Base-by-base conservation (phyloP, 179 eudicot genomes). In the Actinidia polygama region DNA sequence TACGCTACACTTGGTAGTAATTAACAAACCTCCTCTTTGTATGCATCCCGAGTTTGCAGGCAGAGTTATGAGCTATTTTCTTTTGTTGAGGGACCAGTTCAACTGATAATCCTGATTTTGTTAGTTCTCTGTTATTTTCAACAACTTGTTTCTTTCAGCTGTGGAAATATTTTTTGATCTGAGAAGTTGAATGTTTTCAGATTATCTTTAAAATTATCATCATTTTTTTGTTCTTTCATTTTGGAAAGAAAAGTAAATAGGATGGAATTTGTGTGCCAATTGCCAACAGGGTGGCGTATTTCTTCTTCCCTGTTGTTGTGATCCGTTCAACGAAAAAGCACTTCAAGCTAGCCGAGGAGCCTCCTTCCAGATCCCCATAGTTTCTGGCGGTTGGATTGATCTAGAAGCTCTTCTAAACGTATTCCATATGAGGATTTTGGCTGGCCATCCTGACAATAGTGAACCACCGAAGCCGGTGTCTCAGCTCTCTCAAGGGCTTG, bases 261-360 rank as follows among this genome's bases (percentile, higher is more conserved):
- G 57, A 7, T 11, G 18, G 51, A 49, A 49, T 10, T 47, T 72
- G 36, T 50, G 36, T 21, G 30, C 57, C 55, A 19, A 72, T 72
- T 49, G 26, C 53, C 26, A 71, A 46, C 75, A 71, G 75, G 75
- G 75, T 46, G 75, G 75, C 47, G 75, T 76, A 62, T 92, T 95
- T 81, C 87, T 96, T 81, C 98, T 96, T 71, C 94, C 95, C 62
- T 98, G 97, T 62, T 94, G 99, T 78, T 94, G 98, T 77, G 98
- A 94, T 82, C 97, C 96, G n/a, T 96, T 94, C 88, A 96, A 94
- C 16, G 98, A 93, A 21, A 96, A 96, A 88, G 94, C 96, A 61
- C 90, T 96, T 49, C 88, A 98, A 80, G 97, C 98, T 6, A 92
- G 96, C 89, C 87, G 98, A 83, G 99, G 99, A 75, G 97, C 97